A percentile compares a stretch with the other conserved stretches of the same genome.
Conservation (phyloP, 345 rosid species). For the Aquilaria sinensis region DNA sequence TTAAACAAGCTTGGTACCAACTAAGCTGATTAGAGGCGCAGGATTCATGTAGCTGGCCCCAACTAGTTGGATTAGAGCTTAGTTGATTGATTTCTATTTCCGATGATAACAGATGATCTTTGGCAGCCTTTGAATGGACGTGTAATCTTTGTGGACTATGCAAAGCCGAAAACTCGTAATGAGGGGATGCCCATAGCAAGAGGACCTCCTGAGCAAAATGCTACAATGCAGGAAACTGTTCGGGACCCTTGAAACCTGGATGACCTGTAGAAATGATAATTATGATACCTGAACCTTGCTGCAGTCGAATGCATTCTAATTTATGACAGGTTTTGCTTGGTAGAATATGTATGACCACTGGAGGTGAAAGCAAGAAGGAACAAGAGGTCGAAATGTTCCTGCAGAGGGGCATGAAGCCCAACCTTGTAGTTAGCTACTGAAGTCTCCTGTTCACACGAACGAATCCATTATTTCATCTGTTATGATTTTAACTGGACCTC, state of each 20-base stretch:
- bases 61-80: too few relatives aligned
- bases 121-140: slow-evolving; percentile 62
- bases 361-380: background rate
- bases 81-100: background rate
- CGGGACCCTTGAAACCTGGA: background rate
- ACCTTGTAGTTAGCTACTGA: too few relatives aligned
- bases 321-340: too few relatives aligned
- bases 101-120: slow-evolving; percentile 10
- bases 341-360: background rate
- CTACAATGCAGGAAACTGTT: slow-evolving; percentile 3
- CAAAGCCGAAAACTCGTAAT: slow-evolving; percentile 39
- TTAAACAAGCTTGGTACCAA: too few relatives aligned
- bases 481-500: too few relatives aligned
- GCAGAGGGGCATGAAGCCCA: too few relatives aligned
- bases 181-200: slow-evolving; percentile 63
- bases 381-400: background rate
- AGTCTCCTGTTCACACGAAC: too few relatives aligned
- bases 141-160: slow-evolving; percentile 60
- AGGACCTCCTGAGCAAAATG: slow-evolving; percentile 56
- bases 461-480: too few relatives aligned
- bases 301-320: background rate
- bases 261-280: background rate
- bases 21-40: too few relatives aligned
- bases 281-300: background rate
- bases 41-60: too few relatives aligned